A percentile compares a stretch with the other conserved stretches of the same genome.
Evolutionary conservation across 2,329 filamentous ascomycete genomes (phyloP).

Genomic region (Aureobasidium namibiae): DNA sequence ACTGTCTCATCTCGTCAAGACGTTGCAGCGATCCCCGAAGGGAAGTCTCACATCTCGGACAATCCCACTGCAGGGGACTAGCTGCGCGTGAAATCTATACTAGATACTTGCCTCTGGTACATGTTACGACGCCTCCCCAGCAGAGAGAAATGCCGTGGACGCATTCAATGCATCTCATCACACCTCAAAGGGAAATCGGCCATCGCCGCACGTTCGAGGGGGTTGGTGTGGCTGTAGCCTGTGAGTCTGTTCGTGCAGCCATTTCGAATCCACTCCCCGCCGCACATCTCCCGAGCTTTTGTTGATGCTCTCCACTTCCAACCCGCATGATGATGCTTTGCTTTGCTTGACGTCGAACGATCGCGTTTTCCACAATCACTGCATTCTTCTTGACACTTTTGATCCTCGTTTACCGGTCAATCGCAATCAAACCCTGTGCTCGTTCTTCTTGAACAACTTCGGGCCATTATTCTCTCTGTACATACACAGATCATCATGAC

Average conservation of each 20-base stretch:
- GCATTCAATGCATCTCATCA: constrained; percentile 1
- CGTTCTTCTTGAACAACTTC: neutral
- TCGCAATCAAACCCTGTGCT: constrained; percentile 5
- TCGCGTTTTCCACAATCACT: neutral
- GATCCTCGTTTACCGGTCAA: neutral
- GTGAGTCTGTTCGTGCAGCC: constrained; percentile 4
- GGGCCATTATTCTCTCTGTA: neutral
- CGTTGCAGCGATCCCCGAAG: neutral
- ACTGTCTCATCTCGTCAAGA: constrained; percentile 4
- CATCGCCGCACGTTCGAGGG: constrained; percentile 1
- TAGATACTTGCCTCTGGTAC: neutral
- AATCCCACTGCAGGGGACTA: neutral
- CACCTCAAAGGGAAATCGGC: neutral
- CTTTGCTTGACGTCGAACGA: constrained; percentile 6
- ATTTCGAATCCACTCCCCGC: neutral
- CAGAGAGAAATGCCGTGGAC: constrained; percentile 1
- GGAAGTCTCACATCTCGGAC: constrained; percentile 6
- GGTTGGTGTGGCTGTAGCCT: constrained; percentile 11
- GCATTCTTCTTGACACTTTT: neutral
- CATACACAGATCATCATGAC: constrained; percentile 1
- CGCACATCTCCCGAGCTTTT: constrained; percentile 1
- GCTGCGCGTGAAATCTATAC: neutral
- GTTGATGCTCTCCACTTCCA: constrained; percentile 3
- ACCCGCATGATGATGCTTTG: neutral
- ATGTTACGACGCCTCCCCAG: neutral